A percentile compares a stretch with the other conserved stretches of the same genome.
Evolutionary conservation across 257 asterid species (phyloP).

Genomic region (Solanum paucissectum): DNA sequence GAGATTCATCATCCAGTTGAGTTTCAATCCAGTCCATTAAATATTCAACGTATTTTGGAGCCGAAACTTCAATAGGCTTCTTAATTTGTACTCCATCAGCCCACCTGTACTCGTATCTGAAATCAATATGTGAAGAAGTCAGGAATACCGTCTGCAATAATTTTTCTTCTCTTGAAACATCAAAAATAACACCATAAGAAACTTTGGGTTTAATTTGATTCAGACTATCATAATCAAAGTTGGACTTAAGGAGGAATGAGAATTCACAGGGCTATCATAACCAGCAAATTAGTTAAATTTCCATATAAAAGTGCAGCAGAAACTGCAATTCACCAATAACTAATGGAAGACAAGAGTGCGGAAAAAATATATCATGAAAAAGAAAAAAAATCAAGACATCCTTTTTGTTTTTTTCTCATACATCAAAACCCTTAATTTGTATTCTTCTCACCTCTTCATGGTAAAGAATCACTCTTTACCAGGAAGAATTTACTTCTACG

Average conservation of each 20-base stretch:
- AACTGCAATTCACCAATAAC: background rate
- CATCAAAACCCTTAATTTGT: background rate
- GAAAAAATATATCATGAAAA: background rate
- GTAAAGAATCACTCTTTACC: background rate
- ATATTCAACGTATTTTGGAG: slow-evolving; percentile 88
- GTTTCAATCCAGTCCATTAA: slow-evolving; percentile 93
- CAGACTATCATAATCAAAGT: background rate
- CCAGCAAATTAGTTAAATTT: background rate
- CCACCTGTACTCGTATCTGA: slow-evolving; percentile 89
- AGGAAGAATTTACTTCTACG: background rate
- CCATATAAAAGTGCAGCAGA: background rate
- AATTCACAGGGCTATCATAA: background rate
- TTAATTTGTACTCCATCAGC: slow-evolving; percentile 86
- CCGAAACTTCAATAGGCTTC: slow-evolving; percentile 90
- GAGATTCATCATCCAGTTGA: slow-evolving; percentile 75
- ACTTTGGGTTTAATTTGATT: background rate
- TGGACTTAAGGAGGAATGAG: background rate
- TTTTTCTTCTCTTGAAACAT: background rate
- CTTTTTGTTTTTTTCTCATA: background rate
- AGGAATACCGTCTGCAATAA: background rate
- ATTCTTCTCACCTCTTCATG: background rate
- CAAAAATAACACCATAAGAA: background rate
- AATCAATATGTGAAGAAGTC: background rate
- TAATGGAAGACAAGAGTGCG: background rate
- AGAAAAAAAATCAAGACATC: background rate